phyloP scores from a whole-genome alignment of 2,329 filamentous ascomycete species.

The Neurospora sp. region DNA sequence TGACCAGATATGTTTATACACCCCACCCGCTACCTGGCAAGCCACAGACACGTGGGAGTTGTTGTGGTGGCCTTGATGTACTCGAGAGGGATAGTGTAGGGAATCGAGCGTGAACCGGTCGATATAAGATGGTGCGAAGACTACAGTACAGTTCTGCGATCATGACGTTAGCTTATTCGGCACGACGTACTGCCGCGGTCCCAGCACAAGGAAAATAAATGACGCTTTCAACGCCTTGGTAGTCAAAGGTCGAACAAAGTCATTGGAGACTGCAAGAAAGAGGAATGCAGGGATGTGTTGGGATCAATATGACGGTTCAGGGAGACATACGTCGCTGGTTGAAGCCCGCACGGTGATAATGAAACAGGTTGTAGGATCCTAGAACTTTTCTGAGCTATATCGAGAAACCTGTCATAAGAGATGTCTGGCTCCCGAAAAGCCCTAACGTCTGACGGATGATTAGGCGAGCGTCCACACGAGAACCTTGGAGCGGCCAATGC shows the following conservation, averaged over 20 bases:
- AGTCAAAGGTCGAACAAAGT: background rate
- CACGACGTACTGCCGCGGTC: background rate
- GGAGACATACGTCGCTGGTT: background rate
- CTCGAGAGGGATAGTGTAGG: background rate
- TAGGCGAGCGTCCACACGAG: background rate
- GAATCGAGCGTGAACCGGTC: background rate
- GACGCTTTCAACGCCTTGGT: background rate
- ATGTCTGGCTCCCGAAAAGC: background rate
- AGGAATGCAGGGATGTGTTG: background rate
- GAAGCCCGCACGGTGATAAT: background rate
- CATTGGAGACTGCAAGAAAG: background rate
- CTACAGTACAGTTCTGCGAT: background rate
- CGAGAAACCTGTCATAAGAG: background rate
- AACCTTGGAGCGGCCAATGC: background rate
- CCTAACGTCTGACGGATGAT: background rate
- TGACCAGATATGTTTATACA: background rate
- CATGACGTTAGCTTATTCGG: background rate
- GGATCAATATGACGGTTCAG: background rate
- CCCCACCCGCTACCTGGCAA: background rate
- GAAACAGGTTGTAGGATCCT: background rate
- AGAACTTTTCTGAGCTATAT: background rate
- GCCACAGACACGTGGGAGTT: background rate
- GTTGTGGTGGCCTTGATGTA: background rate
- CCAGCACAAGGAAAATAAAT: background rate
- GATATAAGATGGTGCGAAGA: background rate